Evolutionary conservation across 768 basidiomycete genomes (phyloP).

Genomic region (Rhodotorula sphaerocarpa): DNA sequence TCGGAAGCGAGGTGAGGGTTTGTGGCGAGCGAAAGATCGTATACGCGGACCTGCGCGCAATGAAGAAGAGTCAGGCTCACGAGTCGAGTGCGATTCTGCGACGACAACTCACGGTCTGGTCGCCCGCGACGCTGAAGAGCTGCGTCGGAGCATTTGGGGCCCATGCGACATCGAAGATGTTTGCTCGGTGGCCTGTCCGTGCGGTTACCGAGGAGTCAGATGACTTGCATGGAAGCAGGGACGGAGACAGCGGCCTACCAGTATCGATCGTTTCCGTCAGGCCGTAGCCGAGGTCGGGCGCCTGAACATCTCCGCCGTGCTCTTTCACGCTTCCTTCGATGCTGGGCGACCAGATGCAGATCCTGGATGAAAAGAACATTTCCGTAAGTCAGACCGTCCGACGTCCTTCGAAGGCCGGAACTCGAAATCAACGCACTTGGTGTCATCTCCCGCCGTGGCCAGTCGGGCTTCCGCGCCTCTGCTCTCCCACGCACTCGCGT

Average conservation of each 20-base stretch:
- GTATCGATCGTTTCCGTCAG: slow-evolving; percentile 22
- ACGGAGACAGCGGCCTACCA: background rate
- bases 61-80: too few relatives aligned
- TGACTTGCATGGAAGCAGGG: too few relatives aligned
- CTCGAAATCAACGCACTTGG: slow-evolving; percentile 13
- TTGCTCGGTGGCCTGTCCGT: slow-evolving; percentile 29
- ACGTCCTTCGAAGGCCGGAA: too few relatives aligned
- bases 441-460: slow-evolving; percentile 27
- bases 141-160: slow-evolving; percentile 14
- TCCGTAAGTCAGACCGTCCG: too few relatives aligned
- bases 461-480: slow-evolving; percentile 4
- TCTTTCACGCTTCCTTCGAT: background rate
- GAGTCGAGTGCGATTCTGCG: background rate
- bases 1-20: slow-evolving; percentile 6
- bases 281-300: background rate
- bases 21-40: slow-evolving; percentile 27
- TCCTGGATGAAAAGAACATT: background rate
- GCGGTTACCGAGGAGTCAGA: too few relatives aligned
- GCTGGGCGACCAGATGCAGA: slow-evolving; percentile 30
- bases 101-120: slow-evolving; percentile 5
- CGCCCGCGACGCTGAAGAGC: slow-evolving; percentile 33
- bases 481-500: slow-evolving; percentile 24
- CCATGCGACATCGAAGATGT: slow-evolving; percentile 38
- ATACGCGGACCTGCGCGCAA: slow-evolving; percentile 35
- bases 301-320: background rate